Evolutionary conservation across 371 early-diverging fungal genomes (phyloP), one percentile per base, ranked within the genome.

Genomic region (Capillidium heterosporum): DNA sequence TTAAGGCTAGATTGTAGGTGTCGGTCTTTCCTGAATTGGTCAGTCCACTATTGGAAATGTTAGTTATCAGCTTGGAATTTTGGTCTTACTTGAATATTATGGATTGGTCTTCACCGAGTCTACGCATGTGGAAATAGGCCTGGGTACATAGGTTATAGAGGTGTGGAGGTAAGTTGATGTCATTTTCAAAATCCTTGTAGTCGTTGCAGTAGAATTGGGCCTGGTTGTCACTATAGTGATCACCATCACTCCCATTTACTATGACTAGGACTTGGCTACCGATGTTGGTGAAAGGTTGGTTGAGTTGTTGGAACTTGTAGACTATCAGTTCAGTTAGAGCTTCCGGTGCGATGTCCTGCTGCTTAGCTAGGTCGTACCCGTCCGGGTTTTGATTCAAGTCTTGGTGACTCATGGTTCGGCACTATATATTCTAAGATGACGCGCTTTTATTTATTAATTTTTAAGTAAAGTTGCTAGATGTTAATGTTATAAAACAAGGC

Each of bases 101-200:
- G 71, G 70, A 79, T 63, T 75, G 89, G 75, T 74, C 92, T 76
- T 75, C 86, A 56, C 76, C 88, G 59, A 85, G 80, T 72, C 75
- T 80, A 67, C 81, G 82, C 87, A 73, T 86, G 73, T 72, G 86
- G 61, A 76, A 76, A 61, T 85, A 85, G 2, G 78, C 76, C 46
- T 70, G 69, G 40, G 78, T 73, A 24, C 80, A 77, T 27, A 81
- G 64, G 52, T 78, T 76, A 57, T 74, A 79, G 31, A 77, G 67
- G 60, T 81, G 81, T 17, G 76, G 75, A 24, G 47, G 47, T 47
- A 47, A 21, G 47, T 10, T 10, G 40, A 11, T n/a, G 40, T 40
- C 8, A 10, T 10, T 40, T 40, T 40, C 40, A 40, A n/a, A 11
- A 40, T 40, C 8, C 11, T 40, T 40, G 11, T 40, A 10, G n/a